phyloP scores from a whole-genome alignment of 306 rosid genomes.

The Prosopis cineraria region DNA sequence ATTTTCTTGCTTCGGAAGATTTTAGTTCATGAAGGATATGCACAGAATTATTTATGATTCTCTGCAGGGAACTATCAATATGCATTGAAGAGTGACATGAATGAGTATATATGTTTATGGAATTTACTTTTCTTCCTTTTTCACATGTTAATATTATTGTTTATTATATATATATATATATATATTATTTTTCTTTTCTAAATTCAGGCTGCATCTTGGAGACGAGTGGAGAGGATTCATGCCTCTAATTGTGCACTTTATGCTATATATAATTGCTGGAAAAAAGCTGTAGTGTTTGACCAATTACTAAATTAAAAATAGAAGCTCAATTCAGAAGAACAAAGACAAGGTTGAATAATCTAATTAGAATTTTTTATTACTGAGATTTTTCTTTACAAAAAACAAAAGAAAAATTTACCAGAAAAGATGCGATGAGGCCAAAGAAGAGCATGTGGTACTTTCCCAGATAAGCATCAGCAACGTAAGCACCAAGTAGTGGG shows the following conservation, averaged over 20 bases:
- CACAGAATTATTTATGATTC: neutral
- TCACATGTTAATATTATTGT: no score
- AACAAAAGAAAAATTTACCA: constrained; percentile 31
- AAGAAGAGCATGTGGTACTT: constrained; percentile 49
- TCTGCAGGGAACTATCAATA: no score
- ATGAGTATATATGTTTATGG: no score
- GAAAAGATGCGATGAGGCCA: constrained; percentile 49
- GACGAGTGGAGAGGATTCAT: neutral
- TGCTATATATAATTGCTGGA: neutral
- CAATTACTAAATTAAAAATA: neutral
- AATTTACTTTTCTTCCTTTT: no score
- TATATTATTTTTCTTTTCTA: no score
- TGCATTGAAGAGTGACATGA: no score
- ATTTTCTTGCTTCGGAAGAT: neutral
- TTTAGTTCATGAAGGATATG: neutral
- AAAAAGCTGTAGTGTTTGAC: neutral
- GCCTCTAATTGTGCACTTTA: neutral
- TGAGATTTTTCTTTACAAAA: neutral
- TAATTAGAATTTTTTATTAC: neutral
- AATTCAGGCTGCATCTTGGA: neutral
- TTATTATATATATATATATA: no score
- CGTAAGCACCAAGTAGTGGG: constrained; percentile 57
- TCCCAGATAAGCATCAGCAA: constrained; percentile 60
- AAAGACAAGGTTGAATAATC: neutral
- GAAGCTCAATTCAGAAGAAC: neutral